These are phyloP conservation scores for Perilla frutescens DNA, from an alignment of 257 asterid genomes.

Conservation along the genomic window DNA sequence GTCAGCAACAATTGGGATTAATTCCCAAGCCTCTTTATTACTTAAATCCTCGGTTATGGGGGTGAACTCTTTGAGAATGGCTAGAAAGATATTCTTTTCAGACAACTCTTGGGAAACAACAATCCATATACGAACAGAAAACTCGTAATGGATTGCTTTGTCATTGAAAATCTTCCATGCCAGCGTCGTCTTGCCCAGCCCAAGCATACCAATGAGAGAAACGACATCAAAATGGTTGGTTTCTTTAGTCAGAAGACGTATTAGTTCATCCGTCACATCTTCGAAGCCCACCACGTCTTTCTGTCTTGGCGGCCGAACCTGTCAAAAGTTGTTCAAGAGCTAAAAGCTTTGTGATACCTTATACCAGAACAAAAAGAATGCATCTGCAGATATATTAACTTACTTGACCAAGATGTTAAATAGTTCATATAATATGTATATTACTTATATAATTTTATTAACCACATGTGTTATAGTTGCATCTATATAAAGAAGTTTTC, in stretches of 20 bases:
- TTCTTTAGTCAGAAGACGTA: neutral
- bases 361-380: too few species aligned
- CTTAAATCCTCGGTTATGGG: neutral
- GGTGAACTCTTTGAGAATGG: neutral
- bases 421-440: too few species aligned
- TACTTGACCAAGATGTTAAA: too few species aligned
- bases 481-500: too few species aligned
- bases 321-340: too few species aligned
- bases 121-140: neutral
- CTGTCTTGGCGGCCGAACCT: neutral
- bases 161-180: neutral
- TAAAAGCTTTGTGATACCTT: too few species aligned
- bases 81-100: neutral
- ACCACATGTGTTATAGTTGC: too few species aligned
- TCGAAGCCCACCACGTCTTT: neutral
- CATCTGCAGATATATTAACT: too few species aligned
- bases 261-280: neutral
- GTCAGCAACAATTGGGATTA: neutral
- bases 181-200: neutral
- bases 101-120: neutral
- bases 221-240: neutral
- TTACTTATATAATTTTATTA: too few species aligned
- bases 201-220: neutral
- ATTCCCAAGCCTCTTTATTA: neutral
- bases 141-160: neutral